Evolutionary conservation across 129 eudicot species (phyloP).

Genomic region (Dittrichia graveolens): DNA sequence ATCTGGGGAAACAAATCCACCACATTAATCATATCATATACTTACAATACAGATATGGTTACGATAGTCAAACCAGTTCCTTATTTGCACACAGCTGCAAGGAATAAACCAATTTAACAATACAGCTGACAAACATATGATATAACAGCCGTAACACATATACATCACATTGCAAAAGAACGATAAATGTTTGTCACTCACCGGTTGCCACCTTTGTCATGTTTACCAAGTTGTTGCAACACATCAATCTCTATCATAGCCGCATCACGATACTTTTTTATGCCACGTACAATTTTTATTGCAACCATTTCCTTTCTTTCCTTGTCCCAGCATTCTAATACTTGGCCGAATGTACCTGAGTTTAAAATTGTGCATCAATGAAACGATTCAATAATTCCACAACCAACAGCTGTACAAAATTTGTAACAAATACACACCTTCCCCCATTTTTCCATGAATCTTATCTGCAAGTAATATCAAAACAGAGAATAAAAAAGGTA

Average conservation of each 20-base stretch:
- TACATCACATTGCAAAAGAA: constrained; percentile 19
- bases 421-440: constrained; percentile 43
- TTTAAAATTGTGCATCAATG: not conserved
- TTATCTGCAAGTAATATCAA: constrained; percentile 52
- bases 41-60: constrained; percentile 99
- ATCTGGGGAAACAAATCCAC: constrained; percentile 74
- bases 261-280: constrained; percentile 86
- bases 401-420: not conserved
- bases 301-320: constrained; percentile 90
- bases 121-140: constrained; percentile 28
- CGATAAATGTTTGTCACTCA: constrained; percentile 41
- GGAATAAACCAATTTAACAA: constrained; percentile 77
- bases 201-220: constrained; percentile 89
- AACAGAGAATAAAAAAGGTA: constrained; percentile 2
- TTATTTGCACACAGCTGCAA: constrained; percentile 99
- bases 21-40: constrained; percentile 60
- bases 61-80: constrained; percentile 99
- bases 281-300: constrained; percentile 75
- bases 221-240: constrained; percentile 86
- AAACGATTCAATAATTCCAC: not conserved
- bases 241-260: constrained; percentile 91
- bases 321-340: constrained; percentile 87
- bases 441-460: constrained; percentile 91
- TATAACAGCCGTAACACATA: constrained; percentile 51
- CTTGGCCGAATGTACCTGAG: constrained; percentile 89